Conservation (phyloP, 345 rosid species). For the Citrus australasica region DNA sequence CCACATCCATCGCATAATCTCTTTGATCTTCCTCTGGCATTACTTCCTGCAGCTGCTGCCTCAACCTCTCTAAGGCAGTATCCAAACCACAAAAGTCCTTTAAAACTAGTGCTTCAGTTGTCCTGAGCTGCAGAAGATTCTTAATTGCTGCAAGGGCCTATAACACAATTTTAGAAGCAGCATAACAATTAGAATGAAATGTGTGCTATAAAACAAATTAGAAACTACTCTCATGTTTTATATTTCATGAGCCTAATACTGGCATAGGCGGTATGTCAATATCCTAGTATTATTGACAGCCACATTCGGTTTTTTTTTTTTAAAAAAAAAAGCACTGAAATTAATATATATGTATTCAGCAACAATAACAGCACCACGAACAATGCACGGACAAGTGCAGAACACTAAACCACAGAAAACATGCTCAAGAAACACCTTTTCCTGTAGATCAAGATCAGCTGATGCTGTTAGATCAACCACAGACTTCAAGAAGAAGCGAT, state of each 20-base stretch:
- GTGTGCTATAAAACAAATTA: background rate
- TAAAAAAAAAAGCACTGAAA: background rate
- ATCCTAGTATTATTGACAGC: background rate
- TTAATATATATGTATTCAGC: background rate
- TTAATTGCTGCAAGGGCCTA: constrained; percentile 81
- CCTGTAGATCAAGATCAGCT: constrained; percentile 83
- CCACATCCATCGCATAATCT: constrained; percentile 67
- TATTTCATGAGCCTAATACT: background rate
- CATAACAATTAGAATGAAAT: background rate
- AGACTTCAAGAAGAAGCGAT: constrained; percentile 62
- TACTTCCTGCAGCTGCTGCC: constrained; percentile 53
- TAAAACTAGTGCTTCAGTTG: constrained; percentile 52
- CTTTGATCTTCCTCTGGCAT: constrained; percentile 54
- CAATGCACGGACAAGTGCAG: background rate
- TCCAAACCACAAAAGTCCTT: constrained; percentile 73
- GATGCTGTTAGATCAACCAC: constrained; percentile 62
- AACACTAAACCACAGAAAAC: background rate
- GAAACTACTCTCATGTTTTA: background rate
- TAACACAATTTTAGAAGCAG: constrained; percentile 5
- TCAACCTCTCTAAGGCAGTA: constrained; percentile 62
- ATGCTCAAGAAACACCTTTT: constrained; percentile 53
- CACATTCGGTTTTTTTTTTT: background rate
- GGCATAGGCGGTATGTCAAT: background rate
- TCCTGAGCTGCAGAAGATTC: constrained; percentile 65
- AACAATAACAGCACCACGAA: background rate